Evolutionary conservation across 352 stramenopile genomes (phyloP).

Genomic region (Phytophthora ohioensis): DNA sequence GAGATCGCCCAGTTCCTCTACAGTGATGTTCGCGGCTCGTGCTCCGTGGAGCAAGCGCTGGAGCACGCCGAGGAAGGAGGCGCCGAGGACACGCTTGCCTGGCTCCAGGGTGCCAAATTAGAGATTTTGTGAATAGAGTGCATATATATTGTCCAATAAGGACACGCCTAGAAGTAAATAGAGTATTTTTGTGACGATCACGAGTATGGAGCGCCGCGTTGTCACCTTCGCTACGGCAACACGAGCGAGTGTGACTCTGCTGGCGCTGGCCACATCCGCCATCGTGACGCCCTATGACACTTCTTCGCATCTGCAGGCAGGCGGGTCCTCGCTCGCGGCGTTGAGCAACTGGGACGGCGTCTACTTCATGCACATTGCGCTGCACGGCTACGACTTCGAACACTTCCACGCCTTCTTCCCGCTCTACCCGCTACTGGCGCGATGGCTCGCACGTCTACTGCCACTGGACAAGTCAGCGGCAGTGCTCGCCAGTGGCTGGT

Average conservation of each 20-base stretch:
- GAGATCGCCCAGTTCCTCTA: slow-evolving; percentile 66
- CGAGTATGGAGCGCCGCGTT: slow-evolving; percentile 43
- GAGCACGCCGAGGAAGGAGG: slow-evolving; percentile 72
- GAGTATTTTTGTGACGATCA: slow-evolving; percentile 10
- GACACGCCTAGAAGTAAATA: slow-evolving; percentile 6
- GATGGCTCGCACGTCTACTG: slow-evolving; percentile 37
- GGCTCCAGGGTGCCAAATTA: slow-evolving; percentile 53
- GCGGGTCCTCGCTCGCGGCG: slow-evolving; percentile 39
- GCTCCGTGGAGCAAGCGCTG: slow-evolving; percentile 59
- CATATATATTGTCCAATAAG: slow-evolving; percentile 32
- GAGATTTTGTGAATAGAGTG: slow-evolving; percentile 42
- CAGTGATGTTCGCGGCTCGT: slow-evolving; percentile 50
- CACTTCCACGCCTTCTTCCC: slow-evolving; percentile 89
- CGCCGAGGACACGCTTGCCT: slow-evolving; percentile 67
- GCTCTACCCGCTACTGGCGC: slow-evolving; percentile 71
- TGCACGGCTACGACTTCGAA: slow-evolving; percentile 85
- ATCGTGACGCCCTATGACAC: slow-evolving; percentile 78
- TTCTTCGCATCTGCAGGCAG: slow-evolving; percentile 51
- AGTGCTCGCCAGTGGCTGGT: slow-evolving; percentile 57
- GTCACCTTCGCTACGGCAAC: slow-evolving; percentile 58
- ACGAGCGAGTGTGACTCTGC: slow-evolving; percentile 53
- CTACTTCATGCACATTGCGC: slow-evolving; percentile 81
- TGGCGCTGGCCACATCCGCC: slow-evolving; percentile 52
- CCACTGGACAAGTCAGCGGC: slow-evolving; percentile 30
- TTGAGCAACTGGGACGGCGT: slow-evolving; percentile 90